Base-by-base conservation (phyloP, 2,329 filamentous ascomycete species). In the Xylariaceae sp. region DNA sequence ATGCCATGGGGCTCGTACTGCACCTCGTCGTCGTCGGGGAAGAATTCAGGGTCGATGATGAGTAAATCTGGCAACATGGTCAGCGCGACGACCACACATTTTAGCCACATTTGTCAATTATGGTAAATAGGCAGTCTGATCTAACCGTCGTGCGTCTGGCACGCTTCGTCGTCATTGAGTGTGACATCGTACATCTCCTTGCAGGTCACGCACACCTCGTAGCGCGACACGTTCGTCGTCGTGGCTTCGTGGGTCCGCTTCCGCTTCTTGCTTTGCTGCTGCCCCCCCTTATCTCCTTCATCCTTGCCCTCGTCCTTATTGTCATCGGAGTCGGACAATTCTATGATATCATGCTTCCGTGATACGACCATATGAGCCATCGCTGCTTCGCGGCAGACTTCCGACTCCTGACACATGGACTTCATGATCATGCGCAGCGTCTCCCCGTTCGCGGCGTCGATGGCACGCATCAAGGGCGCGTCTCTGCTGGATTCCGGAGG, bases 21-120 rank as follows among this genome's bases (percentile, higher is more conserved):
- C 2, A 55, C 26, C 1, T 57, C 12, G 47, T 61, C 54, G 9
- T 61, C 57, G 12, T 59, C 57, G 3, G 50, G 50, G 42, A 55
- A 61, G 11, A n/a, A 45, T 0, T 55, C 52, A 1, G 19, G 1
- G 27, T 59, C 47, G 3, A 59, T 46, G 2, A 30, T n/a, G 27
- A 58, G 48, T 1, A 11, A 0, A n/a, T n/a, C 58, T 59, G 43
- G 29, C 41, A 47, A 37, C n/a, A 47, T 3, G 43, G 29, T 31
- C 29, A 46, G n/a, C 29, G 12, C 37, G 12, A 7, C 35, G 8
- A 11, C 3, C 35, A 37, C 4, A 19, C 19, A 19, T 19, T 19
- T 19, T 37, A n/a, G 35, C 8, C 11, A 42, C 40, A 11, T 19
- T 12, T 7, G 6, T 5, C 19, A n/a, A n/a, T 19, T 19, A 19